Conservation (phyloP, 257 asterid species). For the Vinca minor region DNA sequence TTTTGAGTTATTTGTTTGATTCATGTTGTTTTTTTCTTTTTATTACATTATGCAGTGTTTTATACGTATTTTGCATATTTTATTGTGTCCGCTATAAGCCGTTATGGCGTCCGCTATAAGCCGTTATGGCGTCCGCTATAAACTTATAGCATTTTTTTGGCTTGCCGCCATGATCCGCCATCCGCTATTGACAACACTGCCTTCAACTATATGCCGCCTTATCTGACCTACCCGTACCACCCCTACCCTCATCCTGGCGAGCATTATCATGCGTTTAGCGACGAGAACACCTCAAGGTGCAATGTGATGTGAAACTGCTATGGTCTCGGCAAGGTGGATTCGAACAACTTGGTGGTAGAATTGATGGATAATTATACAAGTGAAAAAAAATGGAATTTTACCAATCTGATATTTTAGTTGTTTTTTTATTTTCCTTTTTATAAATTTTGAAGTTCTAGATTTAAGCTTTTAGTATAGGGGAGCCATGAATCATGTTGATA, state of each 20-base stretch:
- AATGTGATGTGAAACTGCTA: slow-evolving; percentile 49
- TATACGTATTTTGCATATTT: too few species aligned
- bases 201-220: slow-evolving; percentile 66
- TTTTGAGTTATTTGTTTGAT: too few species aligned
- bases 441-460: slow-evolving; percentile 33
- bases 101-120: too few species aligned
- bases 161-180: too few species aligned
- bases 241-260: slow-evolving; percentile 47
- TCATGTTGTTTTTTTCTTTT: too few species aligned
- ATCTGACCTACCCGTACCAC: slow-evolving; percentile 24
- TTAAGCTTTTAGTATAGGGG: slow-evolving; percentile 23
- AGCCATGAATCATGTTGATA: too few species aligned
- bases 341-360: too few species aligned
- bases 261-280: slow-evolving; percentile 50
- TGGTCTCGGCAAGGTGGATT: neutral
- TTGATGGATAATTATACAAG: slow-evolving; percentile 41
- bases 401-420: slow-evolving; percentile 10
- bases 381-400: slow-evolving; percentile 26
- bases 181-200: too few species aligned
- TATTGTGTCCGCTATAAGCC: too few species aligned
- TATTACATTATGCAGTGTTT: too few species aligned
- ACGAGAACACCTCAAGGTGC: slow-evolving; percentile 67
- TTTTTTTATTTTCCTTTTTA: neutral
- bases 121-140: too few species aligned
- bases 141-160: too few species aligned